Evolutionary conservation across 345 rosid genomes (phyloP), one percentile per base, ranked within the genome.

Genomic region (Arabis hirsuta): DNA sequence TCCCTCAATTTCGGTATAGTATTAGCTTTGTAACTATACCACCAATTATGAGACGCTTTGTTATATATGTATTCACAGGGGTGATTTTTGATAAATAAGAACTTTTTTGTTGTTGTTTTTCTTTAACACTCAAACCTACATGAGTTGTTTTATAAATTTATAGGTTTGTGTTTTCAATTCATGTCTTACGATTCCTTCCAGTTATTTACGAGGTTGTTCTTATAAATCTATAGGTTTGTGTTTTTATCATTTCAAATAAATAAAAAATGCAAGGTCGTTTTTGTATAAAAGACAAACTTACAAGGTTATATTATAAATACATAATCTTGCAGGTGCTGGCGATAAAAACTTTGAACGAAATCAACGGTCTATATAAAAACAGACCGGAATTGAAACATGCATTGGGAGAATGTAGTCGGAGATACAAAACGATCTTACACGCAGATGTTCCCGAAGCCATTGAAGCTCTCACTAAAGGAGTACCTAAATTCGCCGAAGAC

Each of bases 391-490:
- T 82, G 43, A 79, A 65, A 67, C 39, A 5, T 5, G 76, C 87
- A 11, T 71, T 86, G 20, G 62, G 67, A 5, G 65, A 78, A 24
- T 86, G 90, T 74, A 74, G 69, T 45, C 77, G 77, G 8, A 42
- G 62, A 11, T 84, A 86, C 76, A 76, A 80, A 62, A 63, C 84
- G 26, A 78, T 84, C 22, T 56, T 84, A 39, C 63, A 84, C 27
- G 83, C 76, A 26, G 83, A 63, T 62, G 62, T 86, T n/a, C 90
- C 84, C 0, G 79, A 70, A 59, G 82, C 85, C 12, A 70, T 81
- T 26, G 83, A 81, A 36, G 90, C 86, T 5, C 46, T 84, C 4
- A 11, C 73, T 9, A 79, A 78, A 52, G 85, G 83, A n/a, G 63
- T 76, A 42, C 81, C 81, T 0, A 84, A 82, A 50, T 86, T 82